Evolutionary conservation across 352 stramenopile species (phyloP).

Genomic region (Globisporangium cederbergense): DNA sequence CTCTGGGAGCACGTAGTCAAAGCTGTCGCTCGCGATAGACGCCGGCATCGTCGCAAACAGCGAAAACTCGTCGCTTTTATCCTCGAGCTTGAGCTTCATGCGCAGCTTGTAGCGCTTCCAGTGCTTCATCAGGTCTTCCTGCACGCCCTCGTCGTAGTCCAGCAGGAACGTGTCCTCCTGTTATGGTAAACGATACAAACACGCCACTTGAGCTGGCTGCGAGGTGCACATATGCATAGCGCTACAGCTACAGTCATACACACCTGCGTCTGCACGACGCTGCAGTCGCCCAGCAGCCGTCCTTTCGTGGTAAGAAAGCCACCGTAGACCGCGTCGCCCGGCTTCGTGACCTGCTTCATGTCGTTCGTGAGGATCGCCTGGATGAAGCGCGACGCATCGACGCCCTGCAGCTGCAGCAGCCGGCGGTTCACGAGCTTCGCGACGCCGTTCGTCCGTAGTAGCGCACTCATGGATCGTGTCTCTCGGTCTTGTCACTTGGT

Average conservation of each 20-base stretch:
- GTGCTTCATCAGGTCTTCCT: slow-evolving; percentile 68
- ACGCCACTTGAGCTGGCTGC: not conserved
- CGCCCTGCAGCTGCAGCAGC: slow-evolving; percentile 69
- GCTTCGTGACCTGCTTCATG: slow-evolving; percentile 53
- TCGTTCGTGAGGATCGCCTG: slow-evolving; percentile 86
- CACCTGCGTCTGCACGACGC: slow-evolving; percentile 61
- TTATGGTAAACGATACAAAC: not conserved
- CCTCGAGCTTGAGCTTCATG: slow-evolving; percentile 76
- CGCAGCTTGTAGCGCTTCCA: slow-evolving; percentile 88
- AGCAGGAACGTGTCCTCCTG: slow-evolving; percentile 67
- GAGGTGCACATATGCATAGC: not conserved
- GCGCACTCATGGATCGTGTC: slow-evolving; percentile 11
- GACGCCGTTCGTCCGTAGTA: slow-evolving; percentile 41
- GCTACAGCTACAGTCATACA: not conserved
- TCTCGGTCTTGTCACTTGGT: not conserved
- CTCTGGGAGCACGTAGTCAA: slow-evolving; percentile 16
- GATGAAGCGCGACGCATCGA: slow-evolving; percentile 68
- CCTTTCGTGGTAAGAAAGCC: slow-evolving; percentile 80
- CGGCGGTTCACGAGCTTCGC: slow-evolving; percentile 45
- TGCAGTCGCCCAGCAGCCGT: slow-evolving; percentile 72
- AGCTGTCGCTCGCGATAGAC: slow-evolving; percentile 24
- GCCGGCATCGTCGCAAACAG: slow-evolving; percentile 53
- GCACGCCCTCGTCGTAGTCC: slow-evolving; percentile 62
- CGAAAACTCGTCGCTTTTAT: slow-evolving; percentile 51
- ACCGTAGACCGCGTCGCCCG: slow-evolving; percentile 68